phyloP scores from a whole-genome alignment of 1,139 yeast species.

The Blastobotrys raffinosifermentans region DNA sequence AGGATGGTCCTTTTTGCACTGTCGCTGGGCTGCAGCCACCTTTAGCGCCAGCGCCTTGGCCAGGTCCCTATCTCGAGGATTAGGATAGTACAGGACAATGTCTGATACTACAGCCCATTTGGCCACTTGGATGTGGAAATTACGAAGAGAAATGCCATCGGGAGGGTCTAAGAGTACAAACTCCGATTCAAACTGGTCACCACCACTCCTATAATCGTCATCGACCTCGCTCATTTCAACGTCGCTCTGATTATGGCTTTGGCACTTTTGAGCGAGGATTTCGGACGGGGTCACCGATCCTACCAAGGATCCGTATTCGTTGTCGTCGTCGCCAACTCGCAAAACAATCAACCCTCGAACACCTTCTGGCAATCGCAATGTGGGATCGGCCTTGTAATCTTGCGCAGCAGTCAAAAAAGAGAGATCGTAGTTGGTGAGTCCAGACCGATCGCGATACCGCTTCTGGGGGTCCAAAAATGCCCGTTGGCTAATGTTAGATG shows the following conservation, averaged over 20 bases:
- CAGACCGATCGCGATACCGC: conserved; percentile 17
- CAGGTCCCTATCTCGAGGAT: conserved; percentile 24
- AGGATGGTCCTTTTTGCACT: conserved; percentile 14
- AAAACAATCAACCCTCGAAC: conserved; percentile 31
- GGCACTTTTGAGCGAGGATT: conserved; percentile 35
- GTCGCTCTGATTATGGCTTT: conserved; percentile 3
- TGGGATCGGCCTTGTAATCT: conserved; percentile 10
- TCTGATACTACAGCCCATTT: conserved; percentile 66
- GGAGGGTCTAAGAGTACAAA: conserved; percentile 44
- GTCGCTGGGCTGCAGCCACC: conserved; percentile 24
- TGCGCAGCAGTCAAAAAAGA: background rate
- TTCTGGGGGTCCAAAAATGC: conserved; percentile 28
- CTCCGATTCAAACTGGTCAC: conserved; percentile 8
- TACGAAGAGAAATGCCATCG: conserved; percentile 63
- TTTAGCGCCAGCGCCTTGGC: conserved; percentile 21
- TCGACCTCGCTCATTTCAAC: background rate
- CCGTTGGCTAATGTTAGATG: conserved; percentile 30
- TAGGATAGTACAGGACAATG: conserved; percentile 56
- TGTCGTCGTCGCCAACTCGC: conserved; percentile 37
- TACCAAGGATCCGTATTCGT: conserved; percentile 43
- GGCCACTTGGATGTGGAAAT: conserved; percentile 71
- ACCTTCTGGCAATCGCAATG: conserved; percentile 16
- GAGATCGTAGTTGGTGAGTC: conserved; percentile 1
- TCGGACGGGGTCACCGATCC: conserved; percentile 61
- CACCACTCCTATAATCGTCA: background rate